Evolutionary conservation across 2,329 filamentous ascomycete genomes (phyloP).

Genomic region (Saccharata proteae): DNA sequence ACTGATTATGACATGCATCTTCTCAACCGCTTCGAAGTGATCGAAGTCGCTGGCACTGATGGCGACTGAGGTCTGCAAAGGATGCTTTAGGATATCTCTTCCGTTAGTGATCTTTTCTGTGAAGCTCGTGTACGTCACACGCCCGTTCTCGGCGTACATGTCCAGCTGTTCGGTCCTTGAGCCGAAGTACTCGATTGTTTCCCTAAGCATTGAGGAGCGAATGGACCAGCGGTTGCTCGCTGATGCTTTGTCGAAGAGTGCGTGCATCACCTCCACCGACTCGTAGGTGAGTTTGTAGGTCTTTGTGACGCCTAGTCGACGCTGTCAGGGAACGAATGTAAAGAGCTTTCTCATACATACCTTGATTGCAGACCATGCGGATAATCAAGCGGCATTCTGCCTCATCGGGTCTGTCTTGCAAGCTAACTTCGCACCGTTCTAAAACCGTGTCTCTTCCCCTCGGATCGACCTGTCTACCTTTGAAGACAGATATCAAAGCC

Average conservation of each 20-base stretch:
- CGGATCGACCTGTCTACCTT: constrained; percentile 51
- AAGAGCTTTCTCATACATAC: constrained; percentile 24
- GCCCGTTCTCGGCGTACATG: constrained; percentile 57
- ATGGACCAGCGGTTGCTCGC: constrained; percentile 63
- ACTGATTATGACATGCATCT: constrained; percentile 66
- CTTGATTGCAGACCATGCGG: constrained; percentile 62
- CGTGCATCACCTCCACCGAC: constrained; percentile 59
- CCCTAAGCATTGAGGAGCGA: constrained; percentile 55
- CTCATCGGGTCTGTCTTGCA: constrained; percentile 58
- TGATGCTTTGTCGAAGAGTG: constrained; percentile 56
- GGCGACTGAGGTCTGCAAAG: constrained; percentile 66
- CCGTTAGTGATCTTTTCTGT: constrained; percentile 66
- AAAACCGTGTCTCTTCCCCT: constrained; percentile 58
- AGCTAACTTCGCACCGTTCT: constrained; percentile 60
- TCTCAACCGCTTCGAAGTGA: constrained; percentile 60
- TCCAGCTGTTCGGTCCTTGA: constrained; percentile 71
- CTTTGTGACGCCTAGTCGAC: constrained; percentile 54
- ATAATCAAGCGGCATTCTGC: constrained; percentile 61
- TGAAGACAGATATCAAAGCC: constrained; percentile 59
- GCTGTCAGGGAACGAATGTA: not conserved
- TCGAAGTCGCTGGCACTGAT: constrained; percentile 68
- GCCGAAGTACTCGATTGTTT: constrained; percentile 70
- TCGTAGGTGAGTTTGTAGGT: constrained; percentile 69
- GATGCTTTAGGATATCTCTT: constrained; percentile 65
- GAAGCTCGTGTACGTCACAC: constrained; percentile 67